A percentile compares a stretch with the other conserved stretches of the same genome.
phyloP scores from a whole-genome alignment of 2,329 filamentous ascomycete genomes.

The Dothideomycetes sp. region DNA sequence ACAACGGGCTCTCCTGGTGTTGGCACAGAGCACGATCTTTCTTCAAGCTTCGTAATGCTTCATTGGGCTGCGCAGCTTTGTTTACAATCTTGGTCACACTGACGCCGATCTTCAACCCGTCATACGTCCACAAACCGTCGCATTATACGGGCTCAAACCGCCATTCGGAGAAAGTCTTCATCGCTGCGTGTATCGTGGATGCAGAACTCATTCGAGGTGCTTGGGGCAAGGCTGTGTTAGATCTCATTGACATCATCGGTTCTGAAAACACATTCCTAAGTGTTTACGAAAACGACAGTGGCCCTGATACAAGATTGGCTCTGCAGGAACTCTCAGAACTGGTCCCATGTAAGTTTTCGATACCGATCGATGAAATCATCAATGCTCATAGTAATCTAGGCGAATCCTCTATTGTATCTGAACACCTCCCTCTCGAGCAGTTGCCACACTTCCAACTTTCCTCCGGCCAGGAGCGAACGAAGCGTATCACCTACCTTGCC shows the following conservation, averaged over 20 bases:
- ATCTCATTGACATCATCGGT: slow-evolving; percentile 55
- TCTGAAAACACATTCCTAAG: slow-evolving; percentile 58
- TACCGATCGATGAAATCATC: not conserved
- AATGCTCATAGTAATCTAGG: slow-evolving; percentile 15
- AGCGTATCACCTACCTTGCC: slow-evolving; percentile 63
- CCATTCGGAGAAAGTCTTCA: slow-evolving; percentile 57
- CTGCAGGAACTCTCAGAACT: slow-evolving; percentile 42
- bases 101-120: not conserved
- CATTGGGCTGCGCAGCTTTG: not conserved
- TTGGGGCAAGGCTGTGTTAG: slow-evolving; percentile 52
- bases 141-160: slow-evolving; percentile 32
- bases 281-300: slow-evolving; percentile 61
- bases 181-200: slow-evolving; percentile 61
- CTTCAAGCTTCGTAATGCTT: not conserved
- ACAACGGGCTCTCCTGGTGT: not conserved
- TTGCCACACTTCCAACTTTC: slow-evolving; percentile 52
- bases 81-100: not conserved
- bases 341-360: slow-evolving; percentile 29
- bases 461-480: slow-evolving; percentile 51
- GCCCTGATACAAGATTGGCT: slow-evolving; percentile 39
- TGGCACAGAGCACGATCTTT: not conserved
- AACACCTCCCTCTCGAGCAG: slow-evolving; percentile 44
- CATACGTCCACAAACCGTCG: not conserved
- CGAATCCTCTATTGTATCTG: slow-evolving; percentile 44
- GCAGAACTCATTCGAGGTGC: slow-evolving; percentile 50